Conservation (phyloP, 2,329 filamentous ascomycete genomes). For the Penicillium capsulatum region DNA sequence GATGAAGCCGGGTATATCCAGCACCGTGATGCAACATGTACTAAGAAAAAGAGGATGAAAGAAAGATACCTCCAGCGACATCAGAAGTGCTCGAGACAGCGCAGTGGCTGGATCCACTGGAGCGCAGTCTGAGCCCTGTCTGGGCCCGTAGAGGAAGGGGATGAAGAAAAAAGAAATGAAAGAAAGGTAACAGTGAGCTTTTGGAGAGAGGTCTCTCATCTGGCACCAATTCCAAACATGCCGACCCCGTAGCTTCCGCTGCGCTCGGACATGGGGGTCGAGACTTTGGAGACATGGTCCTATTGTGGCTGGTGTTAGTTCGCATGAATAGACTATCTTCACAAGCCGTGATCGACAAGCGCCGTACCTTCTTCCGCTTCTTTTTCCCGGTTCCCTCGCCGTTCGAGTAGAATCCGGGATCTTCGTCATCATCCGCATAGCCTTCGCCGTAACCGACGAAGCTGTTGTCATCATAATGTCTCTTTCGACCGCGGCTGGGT, state of each 20-base stretch:
- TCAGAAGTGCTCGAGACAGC: not conserved
- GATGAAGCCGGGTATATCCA: constrained; percentile 48
- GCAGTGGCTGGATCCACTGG: no score
- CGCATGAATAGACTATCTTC: not conserved
- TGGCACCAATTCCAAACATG: constrained; percentile 45
- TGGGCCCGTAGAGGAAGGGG: constrained; percentile 13
- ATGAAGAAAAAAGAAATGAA: constrained; percentile 11
- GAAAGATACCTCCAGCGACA: constrained; percentile 6
- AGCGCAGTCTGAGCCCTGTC: no score
- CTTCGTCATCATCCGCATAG: constrained; percentile 48
- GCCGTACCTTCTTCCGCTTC: constrained; percentile 47
- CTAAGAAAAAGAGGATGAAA: constrained; percentile 27
- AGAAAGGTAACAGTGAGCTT: constrained; percentile 15
- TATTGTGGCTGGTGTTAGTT: constrained; percentile 16
- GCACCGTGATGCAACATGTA: constrained; percentile 47
- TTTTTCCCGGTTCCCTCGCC: constrained; percentile 44
- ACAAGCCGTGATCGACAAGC: constrained; percentile 4
- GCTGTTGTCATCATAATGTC: constrained; percentile 50
- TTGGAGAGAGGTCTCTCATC: constrained; percentile 31
- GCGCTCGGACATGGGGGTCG: constrained; percentile 38
- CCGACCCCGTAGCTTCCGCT: constrained; percentile 42
- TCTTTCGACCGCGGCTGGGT: constrained; percentile 47
- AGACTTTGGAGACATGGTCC: constrained; percentile 42
- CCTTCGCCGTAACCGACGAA: constrained; percentile 51
- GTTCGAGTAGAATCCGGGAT: constrained; percentile 43